Percentiles rank a stretch among this genome's conserved stretches.
phyloP scores from a whole-genome alignment of 352 stramenopile genomes.

The Globisporangium cederbergense region DNA sequence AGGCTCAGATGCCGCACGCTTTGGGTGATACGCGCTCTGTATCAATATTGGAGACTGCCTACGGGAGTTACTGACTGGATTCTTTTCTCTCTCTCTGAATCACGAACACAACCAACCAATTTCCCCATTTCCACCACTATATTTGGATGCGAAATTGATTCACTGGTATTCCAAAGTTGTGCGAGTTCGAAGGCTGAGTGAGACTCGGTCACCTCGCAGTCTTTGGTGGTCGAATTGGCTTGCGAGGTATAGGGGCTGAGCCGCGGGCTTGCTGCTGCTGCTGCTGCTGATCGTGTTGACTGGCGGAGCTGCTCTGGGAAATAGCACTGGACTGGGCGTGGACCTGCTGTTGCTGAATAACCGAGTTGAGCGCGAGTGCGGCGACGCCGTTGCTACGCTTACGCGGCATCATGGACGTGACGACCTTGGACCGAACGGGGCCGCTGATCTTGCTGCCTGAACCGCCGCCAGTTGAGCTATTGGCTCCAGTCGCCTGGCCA shows the following conservation, averaged over 20 bases:
- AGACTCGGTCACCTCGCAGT: slow-evolving; percentile 9
- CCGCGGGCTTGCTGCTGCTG: not conserved
- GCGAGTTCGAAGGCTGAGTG: no score
- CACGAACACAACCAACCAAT: no score
- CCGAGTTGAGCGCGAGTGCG: slow-evolving; percentile 3
- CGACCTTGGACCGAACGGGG: not conserved
- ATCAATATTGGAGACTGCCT: no score
- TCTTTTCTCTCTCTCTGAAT: no score
- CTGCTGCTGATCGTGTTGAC: not conserved
- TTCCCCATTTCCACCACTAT: no score
- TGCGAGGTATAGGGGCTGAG: not conserved
- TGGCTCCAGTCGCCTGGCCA: not conserved
- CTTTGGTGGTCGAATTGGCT: slow-evolving; percentile 4
- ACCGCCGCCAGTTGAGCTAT: not conserved
- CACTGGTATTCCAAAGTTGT: no score
- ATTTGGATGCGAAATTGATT: no score
- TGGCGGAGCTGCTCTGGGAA: not conserved
- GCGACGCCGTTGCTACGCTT: slow-evolving; percentile 26
- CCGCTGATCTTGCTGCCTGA: not conserved
- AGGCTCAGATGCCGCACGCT: no score
- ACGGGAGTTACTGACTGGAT: no score
- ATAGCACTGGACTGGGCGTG: not conserved
- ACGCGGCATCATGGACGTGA: not conserved
- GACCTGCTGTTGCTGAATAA: not conserved
- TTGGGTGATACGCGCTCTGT: no score